Evolutionary conservation across 768 basidiomycete species (phyloP), one percentile per base, ranked within the genome.

Genomic region (Lyophyllum atratum): DNA sequence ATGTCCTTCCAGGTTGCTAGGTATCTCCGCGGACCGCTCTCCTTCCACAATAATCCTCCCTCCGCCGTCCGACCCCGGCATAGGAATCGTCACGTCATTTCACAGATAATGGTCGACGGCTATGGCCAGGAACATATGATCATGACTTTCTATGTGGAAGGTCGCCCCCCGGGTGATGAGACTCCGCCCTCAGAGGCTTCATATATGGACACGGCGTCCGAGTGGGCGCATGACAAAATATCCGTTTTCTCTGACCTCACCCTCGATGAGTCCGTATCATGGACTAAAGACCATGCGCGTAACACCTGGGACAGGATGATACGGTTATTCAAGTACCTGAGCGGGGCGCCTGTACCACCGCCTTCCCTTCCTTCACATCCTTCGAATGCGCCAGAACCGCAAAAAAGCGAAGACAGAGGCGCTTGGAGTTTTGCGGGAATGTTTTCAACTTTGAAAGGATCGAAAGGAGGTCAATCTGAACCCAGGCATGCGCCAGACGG

Each of bases 11-110:
- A 93, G 92, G 79, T 93, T 49, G 76, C 82, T 49, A 84, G 82
- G 72, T 85, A 89, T 66, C 77, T 94, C 39, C 83, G 82, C 44
- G 79, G 80, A 9, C 85, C 90, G 5, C 75, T 91, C 29, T 74
- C 79, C 8, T 94, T 93, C 69, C 89, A 93, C 70, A 93, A 90
- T 65, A 90, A 89, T 63, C 88, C 90, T 0, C 91, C 92, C 2
- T 86, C 89, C n/a, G 71, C 78, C 37, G 68, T 81, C 51, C 85
- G 91, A 26, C 92, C 92, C 12, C 83, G 91, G 52, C 92, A 93
- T 66, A 84, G 92, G 19, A 90, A 91, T 64, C 84, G 90, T 64
- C 89, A 89, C 72, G 89, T 93, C 43, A 84, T 84, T 8, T 92
- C 92, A 19, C 87, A 91, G 57, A 80, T 92, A 59, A 84, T 84